Evolutionary conservation across 2,329 filamentous ascomycete species (phyloP).

Genomic region (Lachnum nothofagi): DNA sequence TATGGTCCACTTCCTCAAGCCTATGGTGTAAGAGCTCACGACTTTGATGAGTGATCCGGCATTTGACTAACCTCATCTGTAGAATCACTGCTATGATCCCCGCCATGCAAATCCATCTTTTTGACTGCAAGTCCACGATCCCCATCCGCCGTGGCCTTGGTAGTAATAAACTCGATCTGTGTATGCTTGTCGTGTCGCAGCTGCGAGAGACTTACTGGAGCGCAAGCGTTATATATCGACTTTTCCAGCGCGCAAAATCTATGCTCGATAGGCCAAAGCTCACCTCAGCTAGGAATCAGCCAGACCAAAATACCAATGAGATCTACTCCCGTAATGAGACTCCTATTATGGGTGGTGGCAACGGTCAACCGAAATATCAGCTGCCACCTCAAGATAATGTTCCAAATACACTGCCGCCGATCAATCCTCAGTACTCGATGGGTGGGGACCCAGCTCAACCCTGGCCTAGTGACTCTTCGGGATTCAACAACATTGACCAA

Average conservation of each 20-base stretch:
- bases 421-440: no score
- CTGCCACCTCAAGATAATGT: no score
- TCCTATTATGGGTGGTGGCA: no score
- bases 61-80: slow-evolving; percentile 1
- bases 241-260: slow-evolving; percentile 7
- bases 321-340: no score
- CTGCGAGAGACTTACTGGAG: slow-evolving; percentile 30
- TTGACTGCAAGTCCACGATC: slow-evolving; percentile 27
- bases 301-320: no score
- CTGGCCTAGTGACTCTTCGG: slow-evolving; percentile 3
- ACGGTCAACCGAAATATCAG: no score
- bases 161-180: slow-evolving; percentile 32
- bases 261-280: slow-evolving; percentile 9
- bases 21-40: slow-evolving; percentile 11
- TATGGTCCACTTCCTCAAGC: slow-evolving; percentile 12
- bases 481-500: slow-evolving; percentile 12
- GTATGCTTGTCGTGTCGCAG: slow-evolving; percentile 33
- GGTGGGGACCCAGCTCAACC: no score
- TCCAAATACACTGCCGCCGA: no score
- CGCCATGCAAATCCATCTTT: slow-evolving; percentile 33
- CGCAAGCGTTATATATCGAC: slow-evolving; percentile 9
- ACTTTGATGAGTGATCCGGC: not conserved
- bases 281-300: not conserved
- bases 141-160: slow-evolving; percentile 26
- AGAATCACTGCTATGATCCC: slow-evolving; percentile 29